Evolutionary conservation across 164 flowering plant genomes (phyloP).

Genomic region (Paratinospora sagittata): DNA sequence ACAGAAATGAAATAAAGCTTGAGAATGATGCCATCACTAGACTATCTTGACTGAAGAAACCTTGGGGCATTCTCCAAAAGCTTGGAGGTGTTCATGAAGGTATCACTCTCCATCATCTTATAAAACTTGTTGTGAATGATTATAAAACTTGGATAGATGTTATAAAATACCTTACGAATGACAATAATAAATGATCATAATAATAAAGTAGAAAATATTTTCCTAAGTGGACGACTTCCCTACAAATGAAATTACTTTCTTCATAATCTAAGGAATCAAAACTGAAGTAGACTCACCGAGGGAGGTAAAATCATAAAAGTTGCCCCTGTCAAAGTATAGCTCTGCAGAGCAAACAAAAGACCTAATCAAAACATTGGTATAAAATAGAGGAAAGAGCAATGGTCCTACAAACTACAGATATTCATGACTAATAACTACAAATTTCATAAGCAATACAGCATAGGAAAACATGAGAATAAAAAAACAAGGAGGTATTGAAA

Average conservation of each 20-base stretch:
- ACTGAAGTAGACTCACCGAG: constrained; percentile 59
- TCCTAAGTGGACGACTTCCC: no score
- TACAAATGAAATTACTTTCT: neutral
- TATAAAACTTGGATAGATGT: no score
- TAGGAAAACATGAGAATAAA: neutral
- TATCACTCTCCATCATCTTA: no score
- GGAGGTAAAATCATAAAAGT: constrained; percentile 97
- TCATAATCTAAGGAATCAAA: neutral
- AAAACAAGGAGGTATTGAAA: neutral
- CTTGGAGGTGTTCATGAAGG: neutral
- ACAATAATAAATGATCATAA: no score
- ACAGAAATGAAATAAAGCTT: neutral
- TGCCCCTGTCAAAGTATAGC: constrained; percentile 86
- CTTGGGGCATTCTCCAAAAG: neutral
- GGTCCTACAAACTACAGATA: neutral
- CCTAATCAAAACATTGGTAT: constrained; percentile 1
- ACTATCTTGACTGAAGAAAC: neutral
- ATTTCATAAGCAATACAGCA: neutral
- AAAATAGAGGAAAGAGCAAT: constrained; percentile 1
- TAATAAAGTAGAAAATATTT: no score
- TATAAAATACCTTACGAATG: no score
- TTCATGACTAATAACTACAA: neutral
- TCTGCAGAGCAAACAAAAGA: constrained; percentile 44
- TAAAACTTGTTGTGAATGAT: no score
- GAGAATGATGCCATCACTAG: constrained; percentile 5